phyloP scores from a whole-genome alignment of 129 eudicot genomes.

The Deinandra increscens region DNA sequence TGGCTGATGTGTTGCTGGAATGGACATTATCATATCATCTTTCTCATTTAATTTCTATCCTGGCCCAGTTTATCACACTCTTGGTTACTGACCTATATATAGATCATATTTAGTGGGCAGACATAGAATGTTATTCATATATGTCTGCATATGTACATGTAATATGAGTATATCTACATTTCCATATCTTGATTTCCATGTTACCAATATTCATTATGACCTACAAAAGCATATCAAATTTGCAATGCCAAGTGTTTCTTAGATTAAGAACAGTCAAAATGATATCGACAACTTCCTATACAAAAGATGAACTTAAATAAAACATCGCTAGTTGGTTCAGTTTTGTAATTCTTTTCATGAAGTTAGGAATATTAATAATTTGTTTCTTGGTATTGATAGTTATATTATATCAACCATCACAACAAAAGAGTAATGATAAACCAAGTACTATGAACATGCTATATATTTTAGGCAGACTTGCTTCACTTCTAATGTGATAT shows the following conservation, averaged over 20 bases:
- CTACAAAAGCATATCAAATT: neutral
- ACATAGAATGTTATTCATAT: constrained; percentile 8
- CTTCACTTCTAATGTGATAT: neutral
- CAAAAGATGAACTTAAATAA: neutral
- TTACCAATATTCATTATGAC: neutral
- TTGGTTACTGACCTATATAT: neutral
- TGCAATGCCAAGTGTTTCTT: neutral
- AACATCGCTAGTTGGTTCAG: neutral
- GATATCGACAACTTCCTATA: neutral
- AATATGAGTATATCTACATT: neutral
- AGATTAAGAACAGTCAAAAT: constrained; percentile 1
- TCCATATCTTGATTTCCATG: neutral
- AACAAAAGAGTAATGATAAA: neutral
- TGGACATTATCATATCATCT: neutral
- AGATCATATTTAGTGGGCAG: neutral
- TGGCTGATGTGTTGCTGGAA: neutral
- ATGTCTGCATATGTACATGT: neutral
- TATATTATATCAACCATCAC: neutral
- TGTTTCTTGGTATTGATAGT: neutral
- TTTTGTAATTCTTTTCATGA: neutral
- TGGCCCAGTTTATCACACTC: neutral
- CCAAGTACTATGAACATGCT: neutral
- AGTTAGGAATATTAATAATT: neutral
- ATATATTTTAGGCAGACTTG: constrained; percentile 1
- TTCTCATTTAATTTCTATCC: neutral